These are phyloP conservation scores for Clonostachys chloroleuca DNA, from an alignment of 2,329 filamentous ascomycete genomes.

Conservation along the genomic window DNA sequence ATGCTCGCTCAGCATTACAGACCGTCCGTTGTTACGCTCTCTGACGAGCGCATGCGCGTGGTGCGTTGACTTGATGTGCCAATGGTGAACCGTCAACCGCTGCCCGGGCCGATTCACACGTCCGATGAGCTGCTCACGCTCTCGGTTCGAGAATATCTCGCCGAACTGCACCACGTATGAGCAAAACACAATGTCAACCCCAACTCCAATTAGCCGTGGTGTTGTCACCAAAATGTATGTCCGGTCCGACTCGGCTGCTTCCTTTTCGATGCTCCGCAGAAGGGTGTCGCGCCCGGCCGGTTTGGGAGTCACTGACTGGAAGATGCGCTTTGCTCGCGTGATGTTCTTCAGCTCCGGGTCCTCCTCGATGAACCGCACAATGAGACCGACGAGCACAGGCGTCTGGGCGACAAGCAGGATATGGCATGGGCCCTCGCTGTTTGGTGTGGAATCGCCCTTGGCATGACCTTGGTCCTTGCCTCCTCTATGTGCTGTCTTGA, in stretches of 20 bases:
- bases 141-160: neutral
- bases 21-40: neutral
- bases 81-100: neutral
- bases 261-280: neutral
- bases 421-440: neutral
- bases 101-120: neutral
- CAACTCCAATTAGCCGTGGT: neutral
- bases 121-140: neutral
- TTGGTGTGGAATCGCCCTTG: neutral
- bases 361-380: neutral
- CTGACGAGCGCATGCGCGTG: neutral
- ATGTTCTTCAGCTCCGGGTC: neutral
- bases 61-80: neutral
- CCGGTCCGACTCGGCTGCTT: neutral
- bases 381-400: neutral
- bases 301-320: neutral
- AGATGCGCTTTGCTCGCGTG: neutral
- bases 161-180: neutral
- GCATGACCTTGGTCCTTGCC: neutral
- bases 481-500: neutral
- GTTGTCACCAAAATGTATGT: neutral
- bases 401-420: neutral
- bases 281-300: neutral
- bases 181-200: neutral
- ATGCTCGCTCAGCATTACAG: neutral